Conservation (phyloP, 441 rosid genomes). For the Erodium moschatum region DNA sequence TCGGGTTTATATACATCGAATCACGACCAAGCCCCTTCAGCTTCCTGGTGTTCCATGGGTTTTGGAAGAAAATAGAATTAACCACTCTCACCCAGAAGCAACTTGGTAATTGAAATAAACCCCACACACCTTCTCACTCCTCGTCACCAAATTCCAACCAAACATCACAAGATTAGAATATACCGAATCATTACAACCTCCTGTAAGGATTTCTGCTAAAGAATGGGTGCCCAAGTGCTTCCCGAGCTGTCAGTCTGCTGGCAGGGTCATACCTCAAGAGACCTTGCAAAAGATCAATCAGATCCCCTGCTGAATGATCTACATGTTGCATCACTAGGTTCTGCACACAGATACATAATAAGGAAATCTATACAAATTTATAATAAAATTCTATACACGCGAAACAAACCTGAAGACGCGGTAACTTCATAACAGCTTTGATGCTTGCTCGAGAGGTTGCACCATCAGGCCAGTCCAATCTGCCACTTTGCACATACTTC, state of each 20-base stretch:
- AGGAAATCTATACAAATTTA: too few species aligned
- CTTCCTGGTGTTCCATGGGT: neutral
- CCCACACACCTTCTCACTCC: neutral
- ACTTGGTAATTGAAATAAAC: neutral
- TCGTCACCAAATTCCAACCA: constrained; percentile 2
- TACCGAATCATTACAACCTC: constrained; percentile 2
- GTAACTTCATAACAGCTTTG: constrained; percentile 59
- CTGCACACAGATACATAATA: constrained; percentile 28
- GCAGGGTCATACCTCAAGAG: constrained; percentile 70
- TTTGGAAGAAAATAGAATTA: neutral
- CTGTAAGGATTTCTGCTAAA: constrained; percentile 52
- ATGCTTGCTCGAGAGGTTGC: constrained; percentile 69
- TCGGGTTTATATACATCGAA: neutral
- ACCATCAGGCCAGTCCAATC: constrained; percentile 82
- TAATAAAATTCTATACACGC: neutral
- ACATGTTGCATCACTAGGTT: constrained; percentile 86
- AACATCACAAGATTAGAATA: neutral
- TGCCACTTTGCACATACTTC: constrained; percentile 64
- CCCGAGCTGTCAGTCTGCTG: constrained; percentile 57
- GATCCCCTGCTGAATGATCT: constrained; percentile 84
- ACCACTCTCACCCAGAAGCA: neutral
- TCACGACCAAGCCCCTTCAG: neutral
- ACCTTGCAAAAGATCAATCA: constrained; percentile 77
- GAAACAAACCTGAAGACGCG: constrained; percentile 57
- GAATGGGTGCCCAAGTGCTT: constrained; percentile 80